Percentiles rank a stretch among this genome's conserved stretches.
These are phyloP conservation scores for Microstegium vimineum DNA, from an alignment of 176 grass and related monocot species.

Conservation along the genomic window DNA sequence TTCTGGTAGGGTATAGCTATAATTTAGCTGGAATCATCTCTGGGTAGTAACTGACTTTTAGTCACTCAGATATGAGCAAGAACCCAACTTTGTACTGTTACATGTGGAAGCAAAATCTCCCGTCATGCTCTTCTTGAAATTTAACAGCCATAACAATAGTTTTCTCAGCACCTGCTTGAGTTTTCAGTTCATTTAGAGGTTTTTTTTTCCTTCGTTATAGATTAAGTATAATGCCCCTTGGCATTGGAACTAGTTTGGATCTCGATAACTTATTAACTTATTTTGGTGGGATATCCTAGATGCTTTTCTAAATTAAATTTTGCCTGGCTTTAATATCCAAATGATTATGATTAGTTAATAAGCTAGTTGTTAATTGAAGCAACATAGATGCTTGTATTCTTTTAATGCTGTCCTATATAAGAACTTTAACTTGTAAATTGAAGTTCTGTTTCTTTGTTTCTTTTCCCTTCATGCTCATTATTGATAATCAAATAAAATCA, in stretches of 20 bases:
- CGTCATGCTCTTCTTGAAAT: background rate
- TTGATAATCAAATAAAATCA: background rate
- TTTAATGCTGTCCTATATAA: background rate
- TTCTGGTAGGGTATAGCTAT: background rate
- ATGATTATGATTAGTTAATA: background rate
- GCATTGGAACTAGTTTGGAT: background rate
- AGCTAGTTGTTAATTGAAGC: background rate
- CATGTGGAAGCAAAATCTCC: background rate
- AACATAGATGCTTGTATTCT: slow-evolving; percentile 20
- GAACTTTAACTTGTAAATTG: background rate
- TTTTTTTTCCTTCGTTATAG: background rate
- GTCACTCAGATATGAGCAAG: background rate
- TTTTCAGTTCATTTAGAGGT: background rate
- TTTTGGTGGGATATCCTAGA: background rate
- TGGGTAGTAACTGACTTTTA: background rate
- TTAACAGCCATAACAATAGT: background rate
- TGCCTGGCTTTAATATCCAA: background rate
- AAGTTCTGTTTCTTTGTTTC: background rate
- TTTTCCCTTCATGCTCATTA: background rate
- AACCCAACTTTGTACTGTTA: background rate
- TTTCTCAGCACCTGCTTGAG: background rate
- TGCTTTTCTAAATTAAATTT: background rate
- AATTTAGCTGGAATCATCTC: background rate
- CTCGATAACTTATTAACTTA: background rate
- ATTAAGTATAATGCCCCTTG: background rate